Evolutionary conservation across 768 basidiomycete species (phyloP), one percentile per base, ranked within the genome.

Genomic region (Xerocomellus amylosporus): DNA sequence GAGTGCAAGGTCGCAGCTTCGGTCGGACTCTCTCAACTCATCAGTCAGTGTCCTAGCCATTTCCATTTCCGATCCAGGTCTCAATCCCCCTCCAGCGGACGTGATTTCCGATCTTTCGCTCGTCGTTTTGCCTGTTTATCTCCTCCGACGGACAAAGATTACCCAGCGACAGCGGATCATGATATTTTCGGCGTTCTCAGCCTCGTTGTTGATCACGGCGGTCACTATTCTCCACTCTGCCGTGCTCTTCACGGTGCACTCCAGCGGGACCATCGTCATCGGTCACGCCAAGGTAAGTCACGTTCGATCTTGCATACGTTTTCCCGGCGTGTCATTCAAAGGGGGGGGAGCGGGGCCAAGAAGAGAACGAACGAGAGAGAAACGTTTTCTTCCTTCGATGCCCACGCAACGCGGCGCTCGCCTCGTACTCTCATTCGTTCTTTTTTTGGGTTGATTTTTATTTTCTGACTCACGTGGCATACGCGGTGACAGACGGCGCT

Each of bases 251-350:
- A 46, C 40, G 9, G 20, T 26, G 13, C 3, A 4, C 0, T 55
- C 55, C 4, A 34, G 2, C 0, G 58, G 50, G 2, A 58, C 39
- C 13, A 33, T 62, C 30, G 33, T 71, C 42, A 54, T 69, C 13
- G 59, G 37, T 0, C 66, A 71, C 13, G 56, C 59, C 44, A 66
- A 62, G 54, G 67, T 57, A 31, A 60, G 68, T 37, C 37, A 9
- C 10, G 5, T 22, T n/a, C n/a, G 5, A 10, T 28, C 5, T 30
- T 1, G 7, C 28, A 6, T 28, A 15, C 8, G 1, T 26, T 45
- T 43, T 24, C 20, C 20, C 20, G 34, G 42, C 19, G 8, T 5
- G 4, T 42, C 53, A 22, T 20, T n/a, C 9, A 45, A 10, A 20
- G 14, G 10, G 31, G 10, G 31, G 15, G 3, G 8, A 33, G 2